phyloP scores from a whole-genome alignment of 257 asterid genomes.

The Galeopsis tetrahit region DNA sequence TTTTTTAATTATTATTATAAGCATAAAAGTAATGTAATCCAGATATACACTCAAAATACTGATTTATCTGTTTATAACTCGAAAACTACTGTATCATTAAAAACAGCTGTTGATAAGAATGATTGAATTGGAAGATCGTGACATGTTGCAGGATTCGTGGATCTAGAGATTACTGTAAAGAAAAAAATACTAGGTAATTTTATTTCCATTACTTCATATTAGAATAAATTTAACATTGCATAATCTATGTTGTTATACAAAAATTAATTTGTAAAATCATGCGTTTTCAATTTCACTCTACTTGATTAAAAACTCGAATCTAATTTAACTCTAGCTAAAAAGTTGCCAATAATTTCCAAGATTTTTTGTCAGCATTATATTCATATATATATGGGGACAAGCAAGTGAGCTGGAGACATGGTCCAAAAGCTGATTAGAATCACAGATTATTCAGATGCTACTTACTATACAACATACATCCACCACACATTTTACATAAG shows the following conservation, averaged over 20 bases:
- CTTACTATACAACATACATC: too few species aligned
- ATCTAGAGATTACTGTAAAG: not conserved
- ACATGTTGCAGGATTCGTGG: not conserved
- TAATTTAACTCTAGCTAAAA: too few species aligned
- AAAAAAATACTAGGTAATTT: too few species aligned
- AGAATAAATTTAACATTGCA: too few species aligned
- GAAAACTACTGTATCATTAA: too few species aligned
- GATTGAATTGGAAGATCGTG: not conserved
- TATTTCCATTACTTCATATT: not conserved
- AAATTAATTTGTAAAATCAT: not conserved
- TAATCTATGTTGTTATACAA: too few species aligned
- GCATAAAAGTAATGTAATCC: too few species aligned
- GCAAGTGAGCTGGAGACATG: not conserved
- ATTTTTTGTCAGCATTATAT: slow-evolving; percentile 1
- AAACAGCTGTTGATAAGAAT: not conserved
- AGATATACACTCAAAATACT: too few species aligned
- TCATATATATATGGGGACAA: not conserved
- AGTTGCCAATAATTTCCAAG: not conserved
- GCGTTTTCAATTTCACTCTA: not conserved
- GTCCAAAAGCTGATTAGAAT: not conserved
- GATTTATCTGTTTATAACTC: too few species aligned
- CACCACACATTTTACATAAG: not conserved
- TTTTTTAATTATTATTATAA: too few species aligned
- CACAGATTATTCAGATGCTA: too few species aligned
- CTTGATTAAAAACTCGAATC: too few species aligned